Percentiles rank a stretch among this genome's conserved stretches.
Evolutionary conservation across 1,284 basidiomycete genomes (phyloP).

Genomic region (Cerrena zonata): DNA sequence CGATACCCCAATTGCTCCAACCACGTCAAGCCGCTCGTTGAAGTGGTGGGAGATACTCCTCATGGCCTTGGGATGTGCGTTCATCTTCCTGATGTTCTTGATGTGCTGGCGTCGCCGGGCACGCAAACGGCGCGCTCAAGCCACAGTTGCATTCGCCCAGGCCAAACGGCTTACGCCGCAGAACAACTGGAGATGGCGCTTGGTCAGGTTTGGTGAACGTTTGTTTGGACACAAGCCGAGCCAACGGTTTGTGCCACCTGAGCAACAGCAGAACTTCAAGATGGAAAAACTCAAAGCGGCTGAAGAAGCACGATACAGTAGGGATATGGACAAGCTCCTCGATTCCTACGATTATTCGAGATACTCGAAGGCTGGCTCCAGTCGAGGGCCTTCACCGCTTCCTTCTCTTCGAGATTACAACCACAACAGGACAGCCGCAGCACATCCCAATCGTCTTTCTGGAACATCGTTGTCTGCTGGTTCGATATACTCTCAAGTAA

Average conservation of each 20-base stretch:
- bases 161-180: slow-evolving; percentile 48
- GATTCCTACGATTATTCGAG: slow-evolving; percentile 42
- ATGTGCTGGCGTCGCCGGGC: slow-evolving; percentile 64
- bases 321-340: slow-evolving; percentile 47
- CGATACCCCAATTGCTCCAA: slow-evolving; percentile 35
- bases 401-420: slow-evolving; percentile 26
- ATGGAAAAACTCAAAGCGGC: slow-evolving; percentile 38
- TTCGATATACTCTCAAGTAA: slow-evolving; percentile 65
- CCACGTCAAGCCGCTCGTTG: slow-evolving; percentile 33
- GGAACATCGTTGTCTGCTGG: slow-evolving; percentile 37
- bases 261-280: slow-evolving; percentile 30
- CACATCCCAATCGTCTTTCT: slow-evolving; percentile 18
- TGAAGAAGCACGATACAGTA: slow-evolving; percentile 46
- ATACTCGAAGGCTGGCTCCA: slow-evolving; percentile 33
- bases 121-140: slow-evolving; percentile 58
- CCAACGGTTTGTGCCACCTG: slow-evolving; percentile 20
- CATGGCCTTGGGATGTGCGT: slow-evolving; percentile 73
- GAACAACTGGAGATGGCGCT: slow-evolving; percentile 46
- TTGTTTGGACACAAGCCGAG: slow-evolving; percentile 47
- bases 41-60: slow-evolving; percentile 79
- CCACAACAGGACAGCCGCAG: slow-evolving; percentile 10
- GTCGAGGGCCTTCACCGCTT: slow-evolving; percentile 33
- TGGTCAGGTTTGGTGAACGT: slow-evolving; percentile 51
- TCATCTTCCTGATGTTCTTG: slow-evolving; percentile 64
- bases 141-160: slow-evolving; percentile 59